Base-by-base conservation (phyloP, 352 stramenopile species). In the Phytophthora boehmeriae region DNA sequence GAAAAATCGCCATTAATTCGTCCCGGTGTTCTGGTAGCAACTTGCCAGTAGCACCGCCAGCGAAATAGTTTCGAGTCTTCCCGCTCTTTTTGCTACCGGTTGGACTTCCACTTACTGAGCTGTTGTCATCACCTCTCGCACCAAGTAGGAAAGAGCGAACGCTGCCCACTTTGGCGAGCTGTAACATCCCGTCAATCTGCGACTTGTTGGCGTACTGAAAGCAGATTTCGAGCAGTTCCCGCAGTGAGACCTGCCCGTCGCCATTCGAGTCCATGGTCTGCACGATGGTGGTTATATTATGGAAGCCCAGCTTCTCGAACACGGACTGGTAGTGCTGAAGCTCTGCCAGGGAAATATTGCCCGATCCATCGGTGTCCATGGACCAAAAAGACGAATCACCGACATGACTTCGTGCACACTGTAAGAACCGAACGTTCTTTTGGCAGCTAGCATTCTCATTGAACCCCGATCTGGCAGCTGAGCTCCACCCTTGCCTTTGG, bases 361-460 rank as follows among this genome's bases (percentile, higher is more conserved):
- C 83, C 11, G 83, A 92, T 49, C 61, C 54, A 44, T 92, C 83
- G n/a, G 75, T 66, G 45, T 92, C 80, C 73, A 92, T 89, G 34
- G 66, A 78, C 75, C 76, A 86, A 53, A 92, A 92, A 92, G 68
- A 0, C 83, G 80, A 23, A 92, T 86, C 5, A 92, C 71, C 4
- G 81, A 84, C 83, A 92, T 92, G 27, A 89, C 80, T 47, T 92
- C 83, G 11, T 75, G 70, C 17, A 88, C 78, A 9, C 66, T 70
- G 63, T 92, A 92, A 41, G 87, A 88, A 2, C 83, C 83, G 60
- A 92, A 92, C 8, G 75, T 59, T 34, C 68, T 72, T 28, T 61
- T 68, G 52, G 58, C 32, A 8, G 44, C 35, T 5, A 56, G 32
- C 51, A 59, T 25, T 20, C 66, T 58, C 2, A 50, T 53, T 30